Evolutionary conservation across 2,329 filamentous ascomycete genomes (phyloP), one percentile per base, ranked within the genome.

Genomic region (Cercospora beticola): DNA sequence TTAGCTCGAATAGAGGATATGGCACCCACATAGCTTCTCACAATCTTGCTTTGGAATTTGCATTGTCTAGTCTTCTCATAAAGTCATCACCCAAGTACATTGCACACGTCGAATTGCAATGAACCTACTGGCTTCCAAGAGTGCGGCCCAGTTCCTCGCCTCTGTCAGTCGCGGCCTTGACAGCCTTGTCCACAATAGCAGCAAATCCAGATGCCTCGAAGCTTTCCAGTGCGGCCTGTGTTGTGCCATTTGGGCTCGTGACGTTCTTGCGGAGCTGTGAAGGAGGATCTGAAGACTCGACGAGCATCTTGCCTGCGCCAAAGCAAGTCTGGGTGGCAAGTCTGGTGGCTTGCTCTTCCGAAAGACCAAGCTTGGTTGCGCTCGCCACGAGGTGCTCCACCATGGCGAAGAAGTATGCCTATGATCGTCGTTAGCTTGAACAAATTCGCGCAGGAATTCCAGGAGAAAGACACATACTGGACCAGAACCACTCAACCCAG

Each of bases 161-260:
- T 61, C 74, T 68, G 31, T 67, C 63, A 7, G 71, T 68, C 8
- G 74, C 74, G n/a, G 74, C 74, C 59, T 71, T 74, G 52, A 75
- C 74, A 54, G 74, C 74, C 52, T 73, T 71, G 54, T 74, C 74
- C 9, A 75, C 74, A 23, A 74, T 74, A 9, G 60, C 66, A 10
- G 72, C 71, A 23, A 75, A 74, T 0, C 70, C 71, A 2, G 72
- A 73, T 16, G 74, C 70, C 61, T 75, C 73, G 62, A 74, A 75
- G 60, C 71, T 74, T 65, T 76, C 71, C 56, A 75, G 62, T 3
- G 73, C 74, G 10, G 74, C 74, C 18, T 75, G 73, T 16, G 74
- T 75, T 2, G 74, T 75, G 5, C 74, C 74, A 36, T 75, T 76
- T 5, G 73, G 74, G 46, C 74, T 75, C n/a, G 74, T 76, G 36